Evolutionary conservation across 148 eudicot species (phyloP).

Genomic region (Selenicereus undatus): DNA sequence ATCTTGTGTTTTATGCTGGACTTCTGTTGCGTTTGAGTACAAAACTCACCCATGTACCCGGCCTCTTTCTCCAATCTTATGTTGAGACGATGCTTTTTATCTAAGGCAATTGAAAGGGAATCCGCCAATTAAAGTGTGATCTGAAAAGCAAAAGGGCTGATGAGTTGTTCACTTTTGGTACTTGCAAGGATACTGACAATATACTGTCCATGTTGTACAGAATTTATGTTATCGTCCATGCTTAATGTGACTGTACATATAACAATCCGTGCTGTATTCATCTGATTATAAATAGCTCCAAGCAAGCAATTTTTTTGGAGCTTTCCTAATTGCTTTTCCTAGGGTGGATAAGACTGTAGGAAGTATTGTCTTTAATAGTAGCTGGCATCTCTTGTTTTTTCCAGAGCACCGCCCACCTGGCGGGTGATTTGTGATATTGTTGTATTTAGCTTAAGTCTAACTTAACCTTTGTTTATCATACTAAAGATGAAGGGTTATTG

Average conservation of each 20-base stretch:
- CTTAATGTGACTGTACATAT: neutral
- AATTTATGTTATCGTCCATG: neutral
- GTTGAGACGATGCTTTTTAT: neutral
- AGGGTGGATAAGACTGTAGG: neutral
- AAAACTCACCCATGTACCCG: neutral
- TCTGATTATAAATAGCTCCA: neutral
- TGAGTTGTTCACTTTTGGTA: neutral
- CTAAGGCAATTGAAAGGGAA: neutral
- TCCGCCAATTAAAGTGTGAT: neutral
- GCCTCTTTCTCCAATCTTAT: neutral
- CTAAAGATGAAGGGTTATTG: too few relatives aligned
- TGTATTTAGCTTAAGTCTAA: too few relatives aligned
- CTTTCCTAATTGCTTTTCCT: neutral
- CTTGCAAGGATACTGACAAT: neutral
- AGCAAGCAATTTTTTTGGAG: neutral
- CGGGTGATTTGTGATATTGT: too few relatives aligned
- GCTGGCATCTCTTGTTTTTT: too few relatives aligned
- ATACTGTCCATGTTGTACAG: neutral
- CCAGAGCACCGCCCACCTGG: too few relatives aligned
- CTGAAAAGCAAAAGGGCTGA: neutral
- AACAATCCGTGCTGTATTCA: neutral
- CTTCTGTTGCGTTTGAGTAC: neutral
- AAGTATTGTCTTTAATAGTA: too few relatives aligned
- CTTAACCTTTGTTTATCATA: too few relatives aligned
- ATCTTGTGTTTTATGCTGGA: neutral